Evolutionary conservation across 306 rosid species (phyloP).

Genomic region (Gynostemma pentaphyllum): DNA sequence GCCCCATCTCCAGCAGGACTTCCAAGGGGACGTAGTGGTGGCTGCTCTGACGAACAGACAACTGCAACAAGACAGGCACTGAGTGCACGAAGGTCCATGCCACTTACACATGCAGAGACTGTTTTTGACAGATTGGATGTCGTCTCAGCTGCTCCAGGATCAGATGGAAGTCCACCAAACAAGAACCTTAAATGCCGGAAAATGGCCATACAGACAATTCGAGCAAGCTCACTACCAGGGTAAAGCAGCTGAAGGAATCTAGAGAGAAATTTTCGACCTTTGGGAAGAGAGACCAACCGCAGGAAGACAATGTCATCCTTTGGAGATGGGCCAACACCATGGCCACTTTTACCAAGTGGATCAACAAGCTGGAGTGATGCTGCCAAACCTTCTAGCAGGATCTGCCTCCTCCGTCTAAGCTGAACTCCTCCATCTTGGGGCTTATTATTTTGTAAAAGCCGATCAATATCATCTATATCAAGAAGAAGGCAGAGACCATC

Average conservation of each 20-base stretch:
- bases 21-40: conserved; percentile 94
- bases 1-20: conserved; percentile 91
- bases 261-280: conserved; percentile 78
- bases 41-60: conserved; percentile 80
- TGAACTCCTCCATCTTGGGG: conserved; percentile 69
- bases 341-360: conserved; percentile 67
- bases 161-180: conserved; percentile 79
- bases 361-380: conserved; percentile 84
- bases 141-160: conserved; percentile 61
- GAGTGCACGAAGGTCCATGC: conserved; percentile 82
- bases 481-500: conserved; percentile 93
- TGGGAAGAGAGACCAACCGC: conserved; percentile 71
- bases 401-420: conserved; percentile 57
- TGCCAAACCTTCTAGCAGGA: conserved; percentile 67
- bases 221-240: conserved; percentile 73
- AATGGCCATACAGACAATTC: conserved; percentile 91
- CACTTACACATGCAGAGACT: conserved; percentile 49
- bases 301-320: conserved; percentile 80
- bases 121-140: conserved; percentile 55
- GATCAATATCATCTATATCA: conserved; percentile 92
- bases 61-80: conserved; percentile 96
- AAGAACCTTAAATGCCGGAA: conserved; percentile 77
- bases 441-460: conserved; percentile 75
- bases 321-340: conserved; percentile 49
- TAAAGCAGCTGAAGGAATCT: conserved; percentile 56